phyloP scores from a whole-genome alignment of 2,329 filamentous ascomycete genomes.

The Ramichloridium luteum region DNA sequence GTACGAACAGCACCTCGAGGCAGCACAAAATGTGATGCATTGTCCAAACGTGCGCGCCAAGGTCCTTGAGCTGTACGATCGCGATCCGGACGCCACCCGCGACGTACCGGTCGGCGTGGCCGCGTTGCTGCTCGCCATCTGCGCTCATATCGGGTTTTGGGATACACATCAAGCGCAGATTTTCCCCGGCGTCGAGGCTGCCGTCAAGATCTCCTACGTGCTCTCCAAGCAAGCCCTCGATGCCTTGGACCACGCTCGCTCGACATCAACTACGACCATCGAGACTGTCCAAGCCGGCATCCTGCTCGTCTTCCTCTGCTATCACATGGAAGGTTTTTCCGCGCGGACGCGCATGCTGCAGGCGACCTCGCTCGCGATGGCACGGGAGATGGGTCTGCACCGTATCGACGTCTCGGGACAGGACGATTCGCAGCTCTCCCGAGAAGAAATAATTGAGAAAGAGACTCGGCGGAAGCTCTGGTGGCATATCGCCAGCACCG shows the following conservation, averaged over 20 bases:
- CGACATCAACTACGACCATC: slow-evolving; percentile 1
- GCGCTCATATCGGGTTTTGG: slow-evolving; percentile 9
- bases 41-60: too few species aligned
- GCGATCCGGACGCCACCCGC: too few species aligned
- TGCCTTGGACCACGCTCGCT: slow-evolving; percentile 9
- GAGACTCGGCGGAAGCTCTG: slow-evolving; percentile 15
- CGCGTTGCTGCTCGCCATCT: slow-evolving; percentile 8
- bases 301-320: slow-evolving; percentile 15
- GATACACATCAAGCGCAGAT: slow-evolving; percentile 4
- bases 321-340: slow-evolving; percentile 17
- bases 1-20: too few species aligned
- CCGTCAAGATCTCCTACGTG: slow-evolving; percentile 5
- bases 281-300: slow-evolving; percentile 16
- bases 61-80: too few species aligned
- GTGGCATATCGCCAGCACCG: slow-evolving; percentile 15
- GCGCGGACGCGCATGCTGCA: slow-evolving; percentile 8
- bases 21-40: too few species aligned
- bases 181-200: slow-evolving; percentile 5
- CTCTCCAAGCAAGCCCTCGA: slow-evolving; percentile 10
- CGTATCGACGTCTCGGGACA: slow-evolving; percentile 11
- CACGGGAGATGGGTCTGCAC: slow-evolving; percentile 13
- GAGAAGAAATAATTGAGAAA: slow-evolving; percentile 8
- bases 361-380: slow-evolving; percentile 7
- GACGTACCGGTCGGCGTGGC: too few species aligned
- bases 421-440: slow-evolving; percentile 1